These are phyloP conservation scores for Cucumis hystrix DNA, from an alignment of 306 rosid genomes.

Conservation along the genomic window DNA sequence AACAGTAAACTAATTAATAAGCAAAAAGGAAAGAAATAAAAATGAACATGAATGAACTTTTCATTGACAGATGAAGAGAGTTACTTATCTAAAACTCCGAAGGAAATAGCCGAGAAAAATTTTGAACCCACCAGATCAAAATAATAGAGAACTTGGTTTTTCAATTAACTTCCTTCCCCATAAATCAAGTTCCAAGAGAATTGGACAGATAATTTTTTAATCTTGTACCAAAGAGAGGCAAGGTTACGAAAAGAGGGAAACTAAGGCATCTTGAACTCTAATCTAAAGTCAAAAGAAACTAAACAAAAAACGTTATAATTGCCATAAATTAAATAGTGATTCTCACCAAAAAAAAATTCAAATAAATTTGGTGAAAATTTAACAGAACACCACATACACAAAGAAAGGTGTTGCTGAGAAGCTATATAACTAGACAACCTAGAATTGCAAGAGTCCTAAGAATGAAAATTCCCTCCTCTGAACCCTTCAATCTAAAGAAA, in stretches of 20 bases:
- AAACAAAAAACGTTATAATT: background rate
- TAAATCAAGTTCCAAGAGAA: background rate
- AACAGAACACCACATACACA: background rate
- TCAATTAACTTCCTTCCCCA: background rate
- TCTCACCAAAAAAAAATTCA: background rate
- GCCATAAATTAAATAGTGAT: background rate
- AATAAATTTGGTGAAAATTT: background rate
- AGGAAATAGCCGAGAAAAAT: background rate
- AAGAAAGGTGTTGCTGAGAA: background rate
- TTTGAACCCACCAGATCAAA: background rate
- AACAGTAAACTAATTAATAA: background rate
- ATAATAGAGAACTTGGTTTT: background rate
- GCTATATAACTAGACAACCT: background rate
- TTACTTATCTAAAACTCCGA: background rate
- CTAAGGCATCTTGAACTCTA: background rate
- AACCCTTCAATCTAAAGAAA: background rate
- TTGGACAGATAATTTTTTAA: background rate
- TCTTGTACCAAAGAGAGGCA: background rate
- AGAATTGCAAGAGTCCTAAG: background rate
- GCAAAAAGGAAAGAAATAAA: background rate
- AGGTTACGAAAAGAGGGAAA: background rate
- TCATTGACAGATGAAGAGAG: background rate
- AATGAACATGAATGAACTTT: background rate
- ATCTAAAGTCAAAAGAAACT: background rate
- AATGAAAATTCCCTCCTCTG: background rate